Percentiles rank a stretch among this genome's conserved stretches.
Conservation (phyloP, 2,329 filamentous ascomycete genomes). For the Aspergillus aculeatus region DNA sequence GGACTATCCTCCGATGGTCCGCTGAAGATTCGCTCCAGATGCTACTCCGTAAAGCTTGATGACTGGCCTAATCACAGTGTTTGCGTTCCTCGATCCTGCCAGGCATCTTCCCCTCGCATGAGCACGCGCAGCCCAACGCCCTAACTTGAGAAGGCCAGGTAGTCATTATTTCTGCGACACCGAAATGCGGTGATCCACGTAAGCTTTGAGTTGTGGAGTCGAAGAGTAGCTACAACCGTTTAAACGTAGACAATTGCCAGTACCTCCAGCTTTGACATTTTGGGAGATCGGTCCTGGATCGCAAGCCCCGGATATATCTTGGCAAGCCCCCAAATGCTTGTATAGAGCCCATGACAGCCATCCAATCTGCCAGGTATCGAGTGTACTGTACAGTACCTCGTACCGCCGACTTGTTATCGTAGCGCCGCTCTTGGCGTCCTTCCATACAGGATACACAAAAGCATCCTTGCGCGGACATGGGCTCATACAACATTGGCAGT, state of each 20-base stretch:
- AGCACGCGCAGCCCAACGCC: background rate
- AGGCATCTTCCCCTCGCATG: background rate
- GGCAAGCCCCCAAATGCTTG: background rate
- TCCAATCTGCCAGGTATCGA: background rate
- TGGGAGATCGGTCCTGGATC: background rate
- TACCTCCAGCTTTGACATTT: background rate
- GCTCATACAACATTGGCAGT: background rate
- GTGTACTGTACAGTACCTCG: background rate
- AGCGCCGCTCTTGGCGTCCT: background rate
- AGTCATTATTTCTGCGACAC: background rate
- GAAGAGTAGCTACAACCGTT: background rate
- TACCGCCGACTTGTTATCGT: background rate
- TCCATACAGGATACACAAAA: background rate
- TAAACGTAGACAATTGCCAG: too few species aligned
- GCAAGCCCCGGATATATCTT: background rate
- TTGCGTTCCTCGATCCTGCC: background rate
- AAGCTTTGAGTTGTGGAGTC: background rate
- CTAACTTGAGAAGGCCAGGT: background rate
- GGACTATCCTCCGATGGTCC: background rate
- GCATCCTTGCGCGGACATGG: background rate
- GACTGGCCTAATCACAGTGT: background rate
- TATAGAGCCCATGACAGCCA: background rate
- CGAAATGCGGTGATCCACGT: background rate
- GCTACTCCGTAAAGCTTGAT: background rate
- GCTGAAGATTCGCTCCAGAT: background rate